phyloP scores from a whole-genome alignment of 1,284 basidiomycete genomes.

The Xanthoconium separans region DNA sequence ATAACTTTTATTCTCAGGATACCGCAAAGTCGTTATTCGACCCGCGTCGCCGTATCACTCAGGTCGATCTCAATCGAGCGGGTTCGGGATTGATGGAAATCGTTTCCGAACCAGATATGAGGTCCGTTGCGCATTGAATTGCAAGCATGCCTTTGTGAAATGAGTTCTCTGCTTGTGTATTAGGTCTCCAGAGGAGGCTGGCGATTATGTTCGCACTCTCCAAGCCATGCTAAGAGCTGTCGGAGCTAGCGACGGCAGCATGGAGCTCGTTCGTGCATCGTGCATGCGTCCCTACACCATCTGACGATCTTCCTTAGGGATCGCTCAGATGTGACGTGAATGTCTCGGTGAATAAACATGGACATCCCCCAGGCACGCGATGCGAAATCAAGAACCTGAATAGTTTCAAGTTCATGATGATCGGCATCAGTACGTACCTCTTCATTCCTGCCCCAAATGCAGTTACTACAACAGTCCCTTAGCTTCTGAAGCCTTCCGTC shows the following conservation, averaged over 20 bases:
- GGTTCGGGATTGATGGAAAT: slow-evolving; percentile 94
- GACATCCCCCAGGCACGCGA: slow-evolving; percentile 74
- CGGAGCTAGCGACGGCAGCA: slow-evolving; percentile 92
- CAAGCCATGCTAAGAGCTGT: slow-evolving; percentile 82
- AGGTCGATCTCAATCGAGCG: slow-evolving; percentile 90
- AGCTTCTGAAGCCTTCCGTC: slow-evolving; percentile 73
- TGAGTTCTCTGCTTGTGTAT: not conserved
- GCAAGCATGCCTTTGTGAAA: slow-evolving; percentile 6
- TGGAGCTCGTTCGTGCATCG: slow-evolving; percentile 80
- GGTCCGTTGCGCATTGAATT: slow-evolving; percentile 40
- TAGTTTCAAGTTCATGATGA: slow-evolving; percentile 83
- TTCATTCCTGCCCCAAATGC: not conserved
- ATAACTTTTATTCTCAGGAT: slow-evolving; percentile 55
- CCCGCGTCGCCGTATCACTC: slow-evolving; percentile 51
- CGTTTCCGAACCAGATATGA: slow-evolving; percentile 91
- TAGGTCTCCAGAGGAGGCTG: slow-evolving; percentile 90
- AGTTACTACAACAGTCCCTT: not conserved
- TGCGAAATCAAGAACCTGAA: slow-evolving; percentile 99
- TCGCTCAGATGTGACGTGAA: slow-evolving; percentile 96
- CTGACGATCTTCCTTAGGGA: slow-evolving; percentile 52
- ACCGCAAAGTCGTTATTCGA: slow-evolving; percentile 89
- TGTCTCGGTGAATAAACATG: slow-evolving; percentile 78
- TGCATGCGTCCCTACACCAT: not conserved
- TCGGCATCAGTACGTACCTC: slow-evolving; percentile 74
- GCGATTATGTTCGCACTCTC: slow-evolving; percentile 82